Evolutionary conservation across 2,329 filamentous ascomycete genomes (phyloP), one percentile per base, ranked within the genome.

Genomic region (Hypocrella siamensis): DNA sequence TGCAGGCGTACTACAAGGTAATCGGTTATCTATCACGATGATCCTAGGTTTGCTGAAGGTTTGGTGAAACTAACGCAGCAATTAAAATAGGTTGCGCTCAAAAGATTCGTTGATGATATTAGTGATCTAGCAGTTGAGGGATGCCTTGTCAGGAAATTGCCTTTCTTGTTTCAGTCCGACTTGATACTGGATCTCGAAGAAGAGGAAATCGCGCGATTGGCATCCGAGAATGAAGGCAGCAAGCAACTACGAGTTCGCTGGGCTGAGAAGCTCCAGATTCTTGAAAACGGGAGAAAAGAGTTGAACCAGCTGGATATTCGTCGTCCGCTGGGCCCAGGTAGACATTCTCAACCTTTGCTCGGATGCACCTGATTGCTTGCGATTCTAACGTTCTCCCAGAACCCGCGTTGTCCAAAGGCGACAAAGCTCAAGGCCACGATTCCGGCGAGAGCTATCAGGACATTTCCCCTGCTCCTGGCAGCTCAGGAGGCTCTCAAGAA

Each of bases 1-100:
- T 59, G 39, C 42, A 52, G 21, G 56, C 57, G 0, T 63, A 57
- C 32, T 63, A 62, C 33, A 48, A 60, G 44, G 58, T 49, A 30
- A 31, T n/a, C n/a, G n/a, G n/a, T n/a, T n/a, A n/a, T n/a, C n/a
- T n/a, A n/a, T n/a, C n/a, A n/a, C n/a, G n/a, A n/a, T n/a, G n/a
- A n/a, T n/a, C n/a, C n/a, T n/a, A n/a, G n/a, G 19, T 26, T 10
- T 26, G 11, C 9, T n/a, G 25, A 26, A 14, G 11, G 7, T 14
- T 11, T 11, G n/a, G 4, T 14, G 12, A 14, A 10, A 14, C 25
- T 10, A 10, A 12, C 25, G 9, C 25, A 14, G n/a, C 21, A 22
- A 8, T 7, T 22, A 7, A 8, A 7, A 22, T 14, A 47, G 45
- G 35, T 43, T 15, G 44, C 42, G 3, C 19, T 35, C 12, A 41